phyloP scores from a whole-genome alignment of 2,329 filamentous ascomycete species.

The Cryphonectria carpinicola region DNA sequence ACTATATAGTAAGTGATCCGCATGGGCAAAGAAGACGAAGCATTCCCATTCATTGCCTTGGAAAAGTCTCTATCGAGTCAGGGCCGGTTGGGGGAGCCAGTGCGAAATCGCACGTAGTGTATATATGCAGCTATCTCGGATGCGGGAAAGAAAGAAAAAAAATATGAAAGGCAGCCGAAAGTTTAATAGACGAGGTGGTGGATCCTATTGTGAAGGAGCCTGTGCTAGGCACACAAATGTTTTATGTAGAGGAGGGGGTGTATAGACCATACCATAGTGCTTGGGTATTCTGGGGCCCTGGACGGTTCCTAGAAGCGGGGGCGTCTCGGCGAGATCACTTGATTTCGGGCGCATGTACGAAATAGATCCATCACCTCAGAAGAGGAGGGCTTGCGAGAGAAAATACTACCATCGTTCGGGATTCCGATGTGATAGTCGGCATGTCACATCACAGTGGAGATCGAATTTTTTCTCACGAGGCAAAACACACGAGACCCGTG shows the following conservation, averaged over 20 bases:
- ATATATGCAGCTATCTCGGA: not conserved
- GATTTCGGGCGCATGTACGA: constrained; percentile 22
- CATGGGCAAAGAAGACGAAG: not conserved
- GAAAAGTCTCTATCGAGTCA: not conserved
- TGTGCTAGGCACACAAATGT: not conserved
- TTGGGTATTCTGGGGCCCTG: not conserved
- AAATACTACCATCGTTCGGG: not conserved
- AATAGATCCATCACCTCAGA: not conserved
- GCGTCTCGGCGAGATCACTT: constrained; percentile 14
- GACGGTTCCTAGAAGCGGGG: constrained; percentile 6
- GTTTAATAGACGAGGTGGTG: not conserved
- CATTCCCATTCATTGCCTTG: not conserved
- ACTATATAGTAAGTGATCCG: not conserved
- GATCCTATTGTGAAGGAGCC: not conserved
- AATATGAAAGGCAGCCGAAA: not conserved
- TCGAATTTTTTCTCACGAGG: not conserved
- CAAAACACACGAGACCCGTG: not conserved
- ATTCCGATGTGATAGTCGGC: not conserved
- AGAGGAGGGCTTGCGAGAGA: not conserved
- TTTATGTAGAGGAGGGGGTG: not conserved
- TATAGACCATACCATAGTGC: not conserved
- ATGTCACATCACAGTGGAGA: not conserved
- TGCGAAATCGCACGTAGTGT: not conserved
- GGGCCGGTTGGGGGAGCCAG: not conserved
- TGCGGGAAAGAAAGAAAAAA: too few relatives aligned